A percentile compares a stretch with the other conserved stretches of the same genome.
Conservation (phyloP, 495 filamentous ascomycete species). For the Annulohypoxylon nitens region DNA sequence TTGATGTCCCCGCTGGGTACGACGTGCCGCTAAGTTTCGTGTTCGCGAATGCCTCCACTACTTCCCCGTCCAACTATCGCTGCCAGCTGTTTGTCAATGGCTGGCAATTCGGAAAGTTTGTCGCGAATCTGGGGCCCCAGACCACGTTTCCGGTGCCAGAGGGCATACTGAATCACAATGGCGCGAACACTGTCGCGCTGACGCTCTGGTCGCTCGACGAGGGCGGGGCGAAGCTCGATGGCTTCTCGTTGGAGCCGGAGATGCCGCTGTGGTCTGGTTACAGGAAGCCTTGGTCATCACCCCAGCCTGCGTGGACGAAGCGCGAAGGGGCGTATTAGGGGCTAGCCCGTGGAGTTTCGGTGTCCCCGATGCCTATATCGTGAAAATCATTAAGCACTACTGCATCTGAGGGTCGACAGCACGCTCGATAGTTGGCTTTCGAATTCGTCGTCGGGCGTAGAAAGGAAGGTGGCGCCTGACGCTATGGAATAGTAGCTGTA, state of each 20-base stretch:
- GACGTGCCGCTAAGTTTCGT: constrained; percentile 73
- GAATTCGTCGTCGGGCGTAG: neutral
- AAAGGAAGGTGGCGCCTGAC: neutral
- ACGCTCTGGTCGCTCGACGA: constrained; percentile 72
- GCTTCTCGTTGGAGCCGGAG: constrained; percentile 65
- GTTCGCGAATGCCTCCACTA: constrained; percentile 61
- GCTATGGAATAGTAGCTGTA: neutral
- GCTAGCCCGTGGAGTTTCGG: neutral
- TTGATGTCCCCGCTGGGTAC: constrained; percentile 66
- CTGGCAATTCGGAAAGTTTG: constrained; percentile 79
- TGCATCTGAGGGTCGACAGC: neutral
- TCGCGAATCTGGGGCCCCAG: constrained; percentile 78
- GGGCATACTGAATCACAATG: constrained; percentile 74
- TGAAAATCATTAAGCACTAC: neutral
- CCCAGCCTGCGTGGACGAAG: constrained; percentile 63
- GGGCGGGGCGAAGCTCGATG: constrained; percentile 67
- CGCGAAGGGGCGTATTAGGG: constrained; percentile 68
- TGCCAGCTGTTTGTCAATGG: constrained; percentile 78
- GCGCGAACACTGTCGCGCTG: constrained; percentile 71
- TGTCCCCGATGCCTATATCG: constrained; percentile 2
- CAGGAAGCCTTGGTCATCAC: constrained; percentile 61
- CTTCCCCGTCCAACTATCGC: constrained; percentile 55
- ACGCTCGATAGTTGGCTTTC: neutral
- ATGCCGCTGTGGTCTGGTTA: constrained; percentile 68
- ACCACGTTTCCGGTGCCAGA: constrained; percentile 73